These are phyloP conservation scores for Saccharomycopsis javanensis DNA, from an alignment of 805 yeast genomes.

Conservation along the genomic window DNA sequence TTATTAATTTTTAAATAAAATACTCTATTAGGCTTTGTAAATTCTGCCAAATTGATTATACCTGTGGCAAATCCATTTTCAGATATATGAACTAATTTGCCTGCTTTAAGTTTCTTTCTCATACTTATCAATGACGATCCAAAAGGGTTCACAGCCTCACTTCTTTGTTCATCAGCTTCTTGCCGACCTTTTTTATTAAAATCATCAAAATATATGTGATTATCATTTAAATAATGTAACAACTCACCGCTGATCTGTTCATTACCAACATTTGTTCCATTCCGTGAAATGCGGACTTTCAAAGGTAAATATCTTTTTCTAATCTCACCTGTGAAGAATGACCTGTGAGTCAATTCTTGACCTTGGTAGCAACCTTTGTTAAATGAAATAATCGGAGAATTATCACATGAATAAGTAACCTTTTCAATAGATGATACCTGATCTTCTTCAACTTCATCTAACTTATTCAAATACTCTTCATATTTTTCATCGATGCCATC, in stretches of 20 bases:
- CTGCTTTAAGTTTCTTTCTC: constrained; percentile 5
- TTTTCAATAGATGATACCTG: neutral
- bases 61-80: constrained; percentile 9
- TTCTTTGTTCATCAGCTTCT: neutral
- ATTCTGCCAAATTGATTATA: constrained; percentile 11
- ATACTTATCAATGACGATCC: constrained; percentile 6
- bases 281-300: constrained; percentile 27
- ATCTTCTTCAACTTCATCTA: constrained; percentile 9
- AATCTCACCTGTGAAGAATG: constrained; percentile 74
- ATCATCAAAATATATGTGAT: constrained; percentile 7
- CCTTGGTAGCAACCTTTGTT: constrained; percentile 96
- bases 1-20: constrained; percentile 12
- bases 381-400: constrained; percentile 45
- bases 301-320: constrained; percentile 77
- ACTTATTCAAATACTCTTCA: constrained; percentile 4
- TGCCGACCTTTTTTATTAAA: neutral
- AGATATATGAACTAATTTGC: constrained; percentile 3
- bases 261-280: neutral
- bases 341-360: constrained; percentile 87
- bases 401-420: constrained; percentile 4
- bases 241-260: constrained; percentile 8
- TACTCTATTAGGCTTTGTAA: constrained; percentile 11
- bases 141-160: constrained; percentile 9
- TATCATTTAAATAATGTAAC: neutral
- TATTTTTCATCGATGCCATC: constrained; percentile 27